Evolutionary conservation across 495 filamentous ascomycete species (phyloP).

Genomic region (Xylaria scruposa): DNA sequence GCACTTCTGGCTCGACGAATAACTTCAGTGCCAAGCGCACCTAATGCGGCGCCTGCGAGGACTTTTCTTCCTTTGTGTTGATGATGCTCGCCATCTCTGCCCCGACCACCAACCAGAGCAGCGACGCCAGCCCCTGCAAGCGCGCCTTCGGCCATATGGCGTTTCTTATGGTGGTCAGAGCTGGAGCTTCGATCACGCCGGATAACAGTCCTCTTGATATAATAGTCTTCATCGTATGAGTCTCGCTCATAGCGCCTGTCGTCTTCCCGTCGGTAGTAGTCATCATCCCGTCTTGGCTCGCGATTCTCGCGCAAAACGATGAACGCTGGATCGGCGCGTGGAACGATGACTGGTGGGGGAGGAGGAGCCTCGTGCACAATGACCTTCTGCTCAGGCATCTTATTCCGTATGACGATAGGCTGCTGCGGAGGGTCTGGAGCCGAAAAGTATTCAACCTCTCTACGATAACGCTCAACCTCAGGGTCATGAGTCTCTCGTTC

Average conservation of each 20-base stretch:
- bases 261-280: conserved; percentile 61
- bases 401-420: conserved; percentile 72
- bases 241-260: conserved; percentile 61
- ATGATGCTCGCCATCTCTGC: conserved; percentile 54
- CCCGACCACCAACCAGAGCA: conserved; percentile 73
- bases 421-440: conserved; percentile 53
- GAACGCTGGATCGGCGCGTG: conserved; percentile 68
- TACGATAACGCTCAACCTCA: conserved; percentile 67
- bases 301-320: conserved; percentile 69
- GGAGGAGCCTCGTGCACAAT: conserved; percentile 73
- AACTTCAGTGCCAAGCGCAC: conserved; percentile 81
- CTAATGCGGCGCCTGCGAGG: conserved; percentile 79
- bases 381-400: conserved; percentile 68
- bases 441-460: conserved; percentile 72
- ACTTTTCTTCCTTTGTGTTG: conserved; percentile 74
- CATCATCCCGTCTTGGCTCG: conserved; percentile 53
- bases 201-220: conserved; percentile 51
- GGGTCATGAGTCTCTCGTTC: conserved; percentile 52
- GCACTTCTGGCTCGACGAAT: conserved; percentile 74
- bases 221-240: conserved; percentile 51
- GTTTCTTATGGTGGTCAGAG: conserved; percentile 67
- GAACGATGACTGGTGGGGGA: conserved; percentile 70
- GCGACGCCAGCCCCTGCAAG: conserved; percentile 79
- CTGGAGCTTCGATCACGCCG: conserved; percentile 62
- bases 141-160: conserved; percentile 87